Base-by-base conservation (phyloP, 2,329 filamentous ascomycete genomes). In the Beauveria caledonica region DNA sequence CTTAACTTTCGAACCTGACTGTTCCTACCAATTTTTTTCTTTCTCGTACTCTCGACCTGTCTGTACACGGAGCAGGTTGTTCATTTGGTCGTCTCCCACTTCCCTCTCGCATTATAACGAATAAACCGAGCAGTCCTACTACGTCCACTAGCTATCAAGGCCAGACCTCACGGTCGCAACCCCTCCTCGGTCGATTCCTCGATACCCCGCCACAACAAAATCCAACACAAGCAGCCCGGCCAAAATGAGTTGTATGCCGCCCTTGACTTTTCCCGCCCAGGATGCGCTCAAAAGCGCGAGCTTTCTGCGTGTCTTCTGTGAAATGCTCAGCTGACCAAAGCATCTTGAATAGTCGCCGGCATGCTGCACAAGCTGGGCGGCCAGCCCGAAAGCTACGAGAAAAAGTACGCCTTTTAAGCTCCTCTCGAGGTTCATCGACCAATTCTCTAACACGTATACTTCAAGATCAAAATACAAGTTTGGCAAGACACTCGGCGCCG, bases 321-420 rank as follows among this genome's bases (percentile, higher is more conserved):
- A 46, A 27, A 59, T 10, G 11, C 48, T 36, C n/a, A n/a, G 19
- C 57, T 59, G 15, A 59, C 40, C 36, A 48, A 45, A 33, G 3
- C 36, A 33, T 19, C n/a, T 25, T 39, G 39, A 33, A 58, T 63
- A 96, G 92, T 96, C 78, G 80, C 88, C 68, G 88, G 83, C 72
- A 96, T 97, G 90, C 82, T 97, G 70, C 96, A 93, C 79, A 92
- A 93, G 84, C 88, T 97, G 70, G 90, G 95, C 71, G 92, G 92
- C 75, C 93, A 97, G 79, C 93, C 93, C 67, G 92, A 96, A 68
- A 97, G 91, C 79, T 99, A 99, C 80, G 94, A 97, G 74, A 96
- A 96, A 78, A 99, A 99, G 90, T 95, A 78, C 70, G 66, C 64
- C 48, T 6, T 5, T 25, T 27, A 11, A 52, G 45, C 3, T 15